Conservation (phyloP, 768 basidiomycete species). For the Zangia roseola region DNA sequence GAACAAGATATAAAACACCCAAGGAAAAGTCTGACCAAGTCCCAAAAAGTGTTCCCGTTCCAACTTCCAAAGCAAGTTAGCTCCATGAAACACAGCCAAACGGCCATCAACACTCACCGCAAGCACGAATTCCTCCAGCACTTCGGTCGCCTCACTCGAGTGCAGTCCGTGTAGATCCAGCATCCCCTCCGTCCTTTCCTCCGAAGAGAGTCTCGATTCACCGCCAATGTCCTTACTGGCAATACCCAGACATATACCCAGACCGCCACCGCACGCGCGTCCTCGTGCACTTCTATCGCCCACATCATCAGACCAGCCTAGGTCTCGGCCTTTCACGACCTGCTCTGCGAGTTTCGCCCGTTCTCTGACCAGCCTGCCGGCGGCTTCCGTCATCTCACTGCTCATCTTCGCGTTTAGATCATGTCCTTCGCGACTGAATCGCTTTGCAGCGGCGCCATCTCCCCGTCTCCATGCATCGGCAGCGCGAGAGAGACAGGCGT, state of each 20-base stretch:
- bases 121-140: conserved; percentile 84
- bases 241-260: conserved; percentile 88
- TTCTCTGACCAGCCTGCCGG: conserved; percentile 81
- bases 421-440: conserved; percentile 92
- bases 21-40: conserved; percentile 51
- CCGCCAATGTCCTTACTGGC: conserved; percentile 56
- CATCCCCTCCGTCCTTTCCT: conserved; percentile 86
- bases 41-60: conserved; percentile 89
- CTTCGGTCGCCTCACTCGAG: conserved; percentile 88
- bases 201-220: conserved; percentile 60
- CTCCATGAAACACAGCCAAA: not conserved
- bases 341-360: conserved; percentile 73
- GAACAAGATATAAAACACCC: not conserved
- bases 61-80: conserved; percentile 46
- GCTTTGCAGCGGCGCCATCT: conserved; percentile 93
- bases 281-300: conserved; percentile 76
- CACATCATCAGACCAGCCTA: conserved; percentile 80
- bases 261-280: conserved; percentile 70
- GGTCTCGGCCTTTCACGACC: conserved; percentile 68
- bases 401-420: conserved; percentile 92
- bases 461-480: conserved; percentile 96
- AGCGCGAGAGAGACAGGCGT: conserved; percentile 90
- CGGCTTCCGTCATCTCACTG: conserved; percentile 81
- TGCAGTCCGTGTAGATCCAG: conserved; percentile 94
- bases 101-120: conserved; percentile 54